Base-by-base conservation (phyloP, 2,329 filamentous ascomycete genomes). In the Paraphaeosphaeria minitans region DNA sequence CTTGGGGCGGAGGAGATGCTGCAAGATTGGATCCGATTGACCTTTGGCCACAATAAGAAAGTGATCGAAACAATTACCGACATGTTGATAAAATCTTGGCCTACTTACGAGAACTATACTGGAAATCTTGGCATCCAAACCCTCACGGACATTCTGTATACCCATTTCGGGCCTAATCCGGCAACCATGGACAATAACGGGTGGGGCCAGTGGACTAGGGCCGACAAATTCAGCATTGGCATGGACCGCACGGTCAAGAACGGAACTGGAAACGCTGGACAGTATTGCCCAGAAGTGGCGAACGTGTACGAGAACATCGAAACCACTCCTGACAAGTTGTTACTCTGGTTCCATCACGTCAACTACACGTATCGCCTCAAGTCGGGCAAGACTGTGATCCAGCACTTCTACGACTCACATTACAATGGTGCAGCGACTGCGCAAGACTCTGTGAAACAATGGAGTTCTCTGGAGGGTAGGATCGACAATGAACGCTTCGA, bases 301-400 rank as follows among this genome's bases (percentile, higher is more conserved):
- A 71, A 77, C 2, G 73, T 78, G 66, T 91, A 83, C 68, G 88
- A 91, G 64, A 75, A 83, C 45, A 77, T 86, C 19, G 81, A 83
- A 14, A 87, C 84, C 0, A 91, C 88, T 0, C 88, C 88, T 0
- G 89, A 91, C 60, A 80, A 91, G 22, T 77, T 91, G 1, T 74
- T 91, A 2, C 78, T 91, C 2, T 92, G 89, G 89, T 91, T 91
- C 76, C 89, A 91, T 71, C 89, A 92, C 67, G 87, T 91, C 0
- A 83, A 83, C 3, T 92, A 89, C 70, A 89, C 85, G 0, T 84
- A 89, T 41, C 74, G 71, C 7, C 81, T 91, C 1, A 80, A 86
- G 10, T 85, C 83, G 0, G 86, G 87, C 12, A 85, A 88, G 73
- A 89, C 88, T 0, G 87, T 91, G 2, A 88, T 88, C 53, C 86